Evolutionary conservation across 441 rosid species (phyloP).

Genomic region (Jatropha podagrica): DNA sequence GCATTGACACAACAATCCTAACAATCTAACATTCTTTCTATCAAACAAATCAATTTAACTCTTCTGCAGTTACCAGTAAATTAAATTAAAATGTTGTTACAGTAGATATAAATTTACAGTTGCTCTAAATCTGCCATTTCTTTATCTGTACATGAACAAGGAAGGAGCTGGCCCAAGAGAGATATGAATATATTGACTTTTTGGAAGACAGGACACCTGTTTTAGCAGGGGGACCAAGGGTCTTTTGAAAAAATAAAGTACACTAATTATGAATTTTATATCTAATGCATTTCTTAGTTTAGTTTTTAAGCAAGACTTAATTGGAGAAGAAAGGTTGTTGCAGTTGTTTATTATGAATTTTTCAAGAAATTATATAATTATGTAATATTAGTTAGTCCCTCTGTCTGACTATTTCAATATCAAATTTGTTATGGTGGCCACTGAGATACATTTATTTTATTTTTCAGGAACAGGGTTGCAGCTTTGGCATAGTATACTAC

Average conservation of each 20-base stretch:
- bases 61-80: not conserved
- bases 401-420: constrained; percentile 5
- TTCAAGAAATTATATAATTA: not conserved
- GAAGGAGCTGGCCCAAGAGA: not conserved
- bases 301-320: not conserved
- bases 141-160: not conserved
- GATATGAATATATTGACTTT: constrained; percentile 10
- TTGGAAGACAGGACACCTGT: not conserved
- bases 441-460: constrained; percentile 26
- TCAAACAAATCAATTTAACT: not conserved
- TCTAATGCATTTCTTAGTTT: not conserved
- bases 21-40: constrained; percentile 10
- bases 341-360: not conserved
- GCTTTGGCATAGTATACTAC: constrained; percentile 8
- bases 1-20: not conserved
- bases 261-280: not conserved
- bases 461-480: constrained; percentile 19
- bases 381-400: not conserved
- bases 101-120: not conserved
- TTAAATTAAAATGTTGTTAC: not conserved
- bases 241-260: not conserved
- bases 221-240: not conserved
- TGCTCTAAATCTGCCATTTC: not conserved
- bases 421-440: constrained; percentile 10
- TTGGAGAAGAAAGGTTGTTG: constrained; percentile 12